Base-by-base conservation (phyloP, 2,329 filamentous ascomycete species). In the Stylonectria norvegica region DNA sequence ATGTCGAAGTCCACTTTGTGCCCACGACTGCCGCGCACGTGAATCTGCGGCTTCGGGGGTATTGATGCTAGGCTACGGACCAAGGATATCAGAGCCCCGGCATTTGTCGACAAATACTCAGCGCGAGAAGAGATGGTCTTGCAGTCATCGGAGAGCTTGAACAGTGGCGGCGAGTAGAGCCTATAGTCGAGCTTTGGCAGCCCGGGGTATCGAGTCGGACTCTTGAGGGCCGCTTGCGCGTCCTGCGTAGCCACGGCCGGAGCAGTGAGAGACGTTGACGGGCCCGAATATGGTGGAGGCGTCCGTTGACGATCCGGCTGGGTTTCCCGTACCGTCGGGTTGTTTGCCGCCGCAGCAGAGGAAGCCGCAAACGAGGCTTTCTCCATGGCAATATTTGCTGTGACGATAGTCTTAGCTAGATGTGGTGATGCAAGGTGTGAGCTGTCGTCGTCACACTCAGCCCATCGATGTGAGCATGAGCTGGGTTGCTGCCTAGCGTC, bases 21-120 rank as follows among this genome's bases (percentile, higher is more conserved):
- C n/a, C 64, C 62, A 20, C 69, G 67, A 20, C 60, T 68, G 31
- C 76, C 76, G 3, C 62, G 62, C 37, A 79, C 67, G 38, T 70
- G 65, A 16, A 79, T 66, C 45, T 72, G 66, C 0, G 72, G 75
- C 52, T 79, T 79, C 5, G 76, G 76, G 15, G 76, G 76, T 0
- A 79, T 63, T 1, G 69, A 69, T 11, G 73, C 69, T 40, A 78
- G 70, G 20, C 61, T 55, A 23, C 71, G 69, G 18, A 79, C 54
- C 16, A 79, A 61, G 4, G 68, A 58, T 4, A 67, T 60, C 22
- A 80, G 62, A 5, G 70, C 71, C 11, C 57, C 55, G 18, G 65
- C 65, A 39, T 71, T 71, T 42, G 63, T 61, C 5, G 71, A 75
- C 4, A 78, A 63, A 48, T 73, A 69, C n/a, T 67, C 65, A 1